Evolutionary conservation across 805 yeast species (phyloP), one percentile per base, ranked within the genome.

Genomic region (Kodamaea nitidulidarum): DNA sequence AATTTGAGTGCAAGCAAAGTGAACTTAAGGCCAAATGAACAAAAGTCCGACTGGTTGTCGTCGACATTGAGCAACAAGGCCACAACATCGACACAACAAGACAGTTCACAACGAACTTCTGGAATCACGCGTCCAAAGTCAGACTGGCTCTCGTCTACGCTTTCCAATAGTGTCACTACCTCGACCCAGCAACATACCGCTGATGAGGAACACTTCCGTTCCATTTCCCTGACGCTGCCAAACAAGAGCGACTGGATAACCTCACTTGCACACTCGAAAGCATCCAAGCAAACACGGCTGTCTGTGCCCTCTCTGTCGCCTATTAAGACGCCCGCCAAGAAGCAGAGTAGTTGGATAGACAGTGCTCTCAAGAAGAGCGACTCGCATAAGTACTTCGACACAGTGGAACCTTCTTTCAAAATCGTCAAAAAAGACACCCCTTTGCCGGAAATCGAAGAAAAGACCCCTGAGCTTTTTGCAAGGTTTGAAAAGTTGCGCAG

Each of bases 331-430:
- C 32, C 32, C 3, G 21, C 10, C 7, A 17, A 17, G 39, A 41
- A 41, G 17, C 44, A 41, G 12, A 39, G 38, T 9, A 46, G 45
- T 15, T 46, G 49, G 49, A 43, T 46, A 7, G 47, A 46, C 24
- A 46, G 49, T 32, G 49, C 49, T 2, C 31, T 46, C 10, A 41
- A 43, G 15, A 44, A 47, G 42, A 47, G 43, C 16, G 53, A 47
- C 18, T 40, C 46, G 7, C 41, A 43, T 28, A 36, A 21, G 15
- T 38, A 38, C 24, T 27, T 42, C 33, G 51, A 48, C 15, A 39
- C 39, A 3, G 27, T 46, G 16, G 45, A 49, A 11, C 50, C 54
- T 2, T 39, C 47, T 15, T 40, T 35, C 26, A 42, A 40, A 11
- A 37, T 40, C 7, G 41, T 24, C 7, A 41, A 40, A 41, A 47